A percentile compares a stretch with the other conserved stretches of the same genome.
These are phyloP conservation scores for Lasiosphaeria hispida DNA, from an alignment of 495 filamentous ascomycete genomes.

Conservation along the genomic window DNA sequence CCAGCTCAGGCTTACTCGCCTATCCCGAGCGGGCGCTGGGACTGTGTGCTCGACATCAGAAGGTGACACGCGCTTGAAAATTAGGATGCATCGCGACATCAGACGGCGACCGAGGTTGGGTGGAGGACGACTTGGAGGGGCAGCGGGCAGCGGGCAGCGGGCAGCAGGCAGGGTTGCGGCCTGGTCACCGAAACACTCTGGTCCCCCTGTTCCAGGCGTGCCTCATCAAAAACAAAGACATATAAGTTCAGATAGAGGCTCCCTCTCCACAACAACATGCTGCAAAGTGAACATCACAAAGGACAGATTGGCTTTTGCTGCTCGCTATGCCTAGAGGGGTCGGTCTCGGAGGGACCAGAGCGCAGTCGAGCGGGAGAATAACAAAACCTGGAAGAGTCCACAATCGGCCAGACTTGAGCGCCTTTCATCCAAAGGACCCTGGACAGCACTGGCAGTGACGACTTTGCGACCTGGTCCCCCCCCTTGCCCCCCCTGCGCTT, in stretches of 20 bases:
- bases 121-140: background rate
- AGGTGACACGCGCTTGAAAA: background rate
- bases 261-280: slow-evolving; percentile 1
- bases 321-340: no score
- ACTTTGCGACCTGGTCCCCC: background rate
- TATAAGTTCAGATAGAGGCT: slow-evolving; percentile 1
- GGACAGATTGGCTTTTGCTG: background rate
- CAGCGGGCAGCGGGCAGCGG: no score
- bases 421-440: background rate
- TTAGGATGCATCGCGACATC: slow-evolving; percentile 1
- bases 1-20: no score
- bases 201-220: slow-evolving; percentile 10
- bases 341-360: no score
- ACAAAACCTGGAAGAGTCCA: no score
- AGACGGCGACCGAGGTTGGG: background rate
- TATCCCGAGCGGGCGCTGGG: background rate
- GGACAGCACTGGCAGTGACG: background rate
- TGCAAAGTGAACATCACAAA: background rate
- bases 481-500: background rate
- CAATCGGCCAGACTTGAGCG: background rate
- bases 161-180: background rate
- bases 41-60: background rate
- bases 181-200: slow-evolving; percentile 5
- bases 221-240: background rate
- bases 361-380: no score